phyloP scores from a whole-genome alignment of 768 basidiomycete species.

The Hortiboletus campestris region DNA sequence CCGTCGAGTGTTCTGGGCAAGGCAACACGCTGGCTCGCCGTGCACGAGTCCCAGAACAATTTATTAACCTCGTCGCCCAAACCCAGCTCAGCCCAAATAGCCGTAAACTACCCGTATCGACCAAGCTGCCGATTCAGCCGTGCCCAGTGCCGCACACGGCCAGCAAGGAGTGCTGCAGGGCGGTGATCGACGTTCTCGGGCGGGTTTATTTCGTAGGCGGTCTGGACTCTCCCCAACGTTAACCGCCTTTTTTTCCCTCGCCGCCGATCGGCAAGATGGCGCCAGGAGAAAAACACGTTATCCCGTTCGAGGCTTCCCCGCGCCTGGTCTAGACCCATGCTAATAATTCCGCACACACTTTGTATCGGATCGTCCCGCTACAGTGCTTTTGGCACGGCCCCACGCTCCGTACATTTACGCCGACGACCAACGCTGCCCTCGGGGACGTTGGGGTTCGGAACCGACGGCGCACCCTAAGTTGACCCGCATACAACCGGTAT shows the following conservation, averaged over 20 bases:
- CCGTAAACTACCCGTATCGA: conserved; percentile 20
- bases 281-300: conserved; percentile 23
- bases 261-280: conserved; percentile 20
- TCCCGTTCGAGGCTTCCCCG: conserved; percentile 5
- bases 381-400: neutral
- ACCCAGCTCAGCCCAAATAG: conserved; percentile 26
- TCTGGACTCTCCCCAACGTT: conserved; percentile 22
- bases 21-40: conserved; percentile 9
- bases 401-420: too few relatives aligned
- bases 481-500: too few relatives aligned
- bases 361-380: neutral
- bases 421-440: neutral
- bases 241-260: conserved; percentile 12
- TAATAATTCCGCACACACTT: neutral
- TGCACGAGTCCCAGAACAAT: conserved; percentile 19
- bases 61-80: conserved; percentile 25
- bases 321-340: conserved; percentile 16
- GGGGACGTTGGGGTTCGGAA: neutral
- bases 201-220: conserved; percentile 22
- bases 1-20: conserved; percentile 1
- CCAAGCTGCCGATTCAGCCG: neutral
- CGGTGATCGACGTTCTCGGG: conserved; percentile 26
- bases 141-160: neutral
- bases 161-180: neutral
- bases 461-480: too few relatives aligned